Conservation (phyloP, 768 basidiomycete genomes). For the Sistotremastrum suecicum region DNA sequence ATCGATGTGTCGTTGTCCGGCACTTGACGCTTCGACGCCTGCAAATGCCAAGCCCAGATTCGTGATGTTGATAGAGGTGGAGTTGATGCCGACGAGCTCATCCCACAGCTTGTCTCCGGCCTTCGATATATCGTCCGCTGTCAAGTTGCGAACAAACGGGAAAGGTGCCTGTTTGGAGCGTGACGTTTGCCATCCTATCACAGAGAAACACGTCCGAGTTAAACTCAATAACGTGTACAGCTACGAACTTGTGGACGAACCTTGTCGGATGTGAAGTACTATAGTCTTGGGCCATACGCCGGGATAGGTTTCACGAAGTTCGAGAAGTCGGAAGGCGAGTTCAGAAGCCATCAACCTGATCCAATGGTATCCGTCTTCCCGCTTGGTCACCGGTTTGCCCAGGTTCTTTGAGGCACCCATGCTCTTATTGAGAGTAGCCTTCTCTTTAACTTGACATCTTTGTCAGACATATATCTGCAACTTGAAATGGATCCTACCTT, state of each 20-base stretch:
- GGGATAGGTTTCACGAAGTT: conserved; percentile 58
- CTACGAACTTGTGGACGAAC: conserved; percentile 18
- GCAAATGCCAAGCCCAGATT: conserved; percentile 62
- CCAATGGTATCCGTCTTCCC: conserved; percentile 78
- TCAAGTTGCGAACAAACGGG: conserved; percentile 63
- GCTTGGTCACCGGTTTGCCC: conserved; percentile 56
- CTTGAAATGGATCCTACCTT: conserved; percentile 37
- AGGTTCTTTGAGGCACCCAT: conserved; percentile 98
- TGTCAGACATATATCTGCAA: background rate
- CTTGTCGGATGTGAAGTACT: conserved; percentile 63
- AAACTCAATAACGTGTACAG: background rate
- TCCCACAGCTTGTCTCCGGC: conserved; percentile 78
- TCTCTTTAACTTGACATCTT: conserved; percentile 59
- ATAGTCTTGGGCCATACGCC: conserved; percentile 89
- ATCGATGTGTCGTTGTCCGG: conserved; percentile 78
- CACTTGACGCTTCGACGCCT: conserved; percentile 60
- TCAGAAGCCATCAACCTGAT: conserved; percentile 85
- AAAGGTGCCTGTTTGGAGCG: conserved; percentile 80
- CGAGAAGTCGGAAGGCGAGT: conserved; percentile 68
- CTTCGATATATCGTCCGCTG: conserved; percentile 60
- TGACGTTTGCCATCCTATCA: conserved; percentile 45
- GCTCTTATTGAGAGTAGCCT: conserved; percentile 66
- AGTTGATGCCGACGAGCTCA: conserved; percentile 53
- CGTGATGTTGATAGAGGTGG: conserved; percentile 45
- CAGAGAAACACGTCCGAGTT: background rate